A percentile compares a stretch with the other conserved stretches of the same genome.
phyloP scores from a whole-genome alignment of 2,329 filamentous ascomycete species.

The Cordyceps tenuipes region DNA sequence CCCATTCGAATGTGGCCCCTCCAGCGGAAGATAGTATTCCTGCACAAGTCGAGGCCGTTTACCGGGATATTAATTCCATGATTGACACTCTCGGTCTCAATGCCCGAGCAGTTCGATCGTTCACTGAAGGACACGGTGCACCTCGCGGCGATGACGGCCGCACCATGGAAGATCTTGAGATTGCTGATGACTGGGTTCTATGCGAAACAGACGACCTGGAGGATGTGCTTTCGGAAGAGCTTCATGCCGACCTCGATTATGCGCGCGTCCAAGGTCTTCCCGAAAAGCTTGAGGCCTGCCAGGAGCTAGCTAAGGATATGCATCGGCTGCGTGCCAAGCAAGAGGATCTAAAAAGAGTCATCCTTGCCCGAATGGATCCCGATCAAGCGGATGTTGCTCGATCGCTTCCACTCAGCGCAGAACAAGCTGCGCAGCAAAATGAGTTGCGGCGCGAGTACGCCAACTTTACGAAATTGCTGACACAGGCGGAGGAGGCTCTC shows the following conservation, averaged over 20 bases:
- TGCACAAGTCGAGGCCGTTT: constrained; percentile 57
- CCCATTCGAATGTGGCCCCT: constrained; percentile 45
- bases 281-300: constrained; percentile 59
- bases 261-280: constrained; percentile 61
- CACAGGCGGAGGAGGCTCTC: constrained; percentile 71
- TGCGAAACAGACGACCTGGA: constrained; percentile 66
- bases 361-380: constrained; percentile 61
- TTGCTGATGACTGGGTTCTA: constrained; percentile 62
- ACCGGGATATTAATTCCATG: constrained; percentile 86
- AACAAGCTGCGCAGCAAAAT: constrained; percentile 75
- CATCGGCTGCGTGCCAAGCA: constrained; percentile 65
- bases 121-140: constrained; percentile 59
- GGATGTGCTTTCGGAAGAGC: constrained; percentile 52
- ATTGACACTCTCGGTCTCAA: constrained; percentile 88
- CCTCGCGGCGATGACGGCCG: constrained; percentile 45
- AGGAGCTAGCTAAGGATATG: constrained; percentile 61
- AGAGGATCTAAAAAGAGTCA: constrained; percentile 68
- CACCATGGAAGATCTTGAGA: constrained; percentile 59
- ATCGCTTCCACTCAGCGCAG: constrained; percentile 69
- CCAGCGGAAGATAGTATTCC: constrained; percentile 50
- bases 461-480: constrained; percentile 63
- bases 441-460: constrained; percentile 72
- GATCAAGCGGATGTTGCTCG: constrained; percentile 55
- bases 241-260: constrained; percentile 57
- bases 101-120: constrained; percentile 54